A percentile compares a stretch with the other conserved stretches of the same genome.
These are phyloP conservation scores for Hemisphaericaspora xylofermentans DNA, from an alignment of 1,139 yeast species.

Conservation along the genomic window DNA sequence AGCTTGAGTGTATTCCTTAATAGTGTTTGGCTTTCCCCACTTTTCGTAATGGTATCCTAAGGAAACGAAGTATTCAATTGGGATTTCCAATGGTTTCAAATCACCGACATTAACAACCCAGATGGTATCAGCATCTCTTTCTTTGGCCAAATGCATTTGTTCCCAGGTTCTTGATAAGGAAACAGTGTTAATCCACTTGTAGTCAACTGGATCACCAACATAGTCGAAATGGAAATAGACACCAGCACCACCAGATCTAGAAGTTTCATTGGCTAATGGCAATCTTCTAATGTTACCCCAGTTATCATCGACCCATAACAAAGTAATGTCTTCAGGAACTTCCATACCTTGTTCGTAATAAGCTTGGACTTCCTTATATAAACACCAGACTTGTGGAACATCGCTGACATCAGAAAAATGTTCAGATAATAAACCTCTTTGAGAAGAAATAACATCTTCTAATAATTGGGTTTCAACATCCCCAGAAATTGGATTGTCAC, in stretches of 20 bases:
- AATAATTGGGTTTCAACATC: slow-evolving; percentile 15
- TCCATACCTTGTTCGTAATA: slow-evolving; percentile 19
- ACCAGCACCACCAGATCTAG: slow-evolving; percentile 20
- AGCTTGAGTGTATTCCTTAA: slow-evolving; percentile 13
- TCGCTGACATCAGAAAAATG: slow-evolving; percentile 13
- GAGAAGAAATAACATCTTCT: slow-evolving; percentile 15
- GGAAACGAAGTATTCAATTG: slow-evolving; percentile 16
- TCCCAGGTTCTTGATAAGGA: slow-evolving; percentile 17
- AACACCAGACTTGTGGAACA: slow-evolving; percentile 21
- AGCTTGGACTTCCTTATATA: slow-evolving; percentile 20
- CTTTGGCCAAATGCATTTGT: slow-evolving; percentile 16
- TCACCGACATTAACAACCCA: slow-evolving; percentile 21
- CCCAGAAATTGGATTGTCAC: slow-evolving; percentile 18
- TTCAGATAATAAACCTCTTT: slow-evolving; percentile 14
- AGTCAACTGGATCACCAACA: slow-evolving; percentile 19
- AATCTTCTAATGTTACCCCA: slow-evolving; percentile 21
- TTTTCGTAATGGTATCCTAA: slow-evolving; percentile 16
- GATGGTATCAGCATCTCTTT: slow-evolving; percentile 13
- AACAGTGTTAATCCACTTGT: slow-evolving; percentile 18
- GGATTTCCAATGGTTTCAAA: slow-evolving; percentile 17
- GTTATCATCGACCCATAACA: slow-evolving; percentile 21
- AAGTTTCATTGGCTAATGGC: slow-evolving; percentile 16
- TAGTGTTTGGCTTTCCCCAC: slow-evolving; percentile 15
- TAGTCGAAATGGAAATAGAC: slow-evolving; percentile 20
- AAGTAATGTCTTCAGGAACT: slow-evolving; percentile 20